Percentiles rank a stretch among this genome's conserved stretches.
Evolutionary conservation across 1,284 basidiomycete genomes (phyloP).

Genomic region (Tremellales sp.): DNA sequence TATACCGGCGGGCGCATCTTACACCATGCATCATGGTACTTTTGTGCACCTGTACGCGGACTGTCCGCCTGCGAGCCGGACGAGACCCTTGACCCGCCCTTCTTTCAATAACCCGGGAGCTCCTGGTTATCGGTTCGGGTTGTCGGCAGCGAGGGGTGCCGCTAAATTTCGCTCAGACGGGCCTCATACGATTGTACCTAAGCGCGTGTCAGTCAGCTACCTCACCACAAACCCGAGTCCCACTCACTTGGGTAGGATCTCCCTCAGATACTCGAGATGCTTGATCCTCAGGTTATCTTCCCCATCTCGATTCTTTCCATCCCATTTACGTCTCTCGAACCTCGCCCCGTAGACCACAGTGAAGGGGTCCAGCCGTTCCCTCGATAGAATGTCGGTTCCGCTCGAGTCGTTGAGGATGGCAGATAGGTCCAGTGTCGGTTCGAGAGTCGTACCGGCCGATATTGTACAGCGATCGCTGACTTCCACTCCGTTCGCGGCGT

Average conservation of each 20-base stretch:
- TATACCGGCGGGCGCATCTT: too few species aligned
- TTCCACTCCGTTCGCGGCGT: slow-evolving; percentile 71
- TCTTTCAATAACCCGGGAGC: too few species aligned
- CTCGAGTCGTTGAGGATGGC: not conserved
- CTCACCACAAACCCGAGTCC: not conserved
- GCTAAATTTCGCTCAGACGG: too few species aligned
- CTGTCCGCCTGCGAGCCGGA: too few species aligned
- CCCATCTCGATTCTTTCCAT: slow-evolving; percentile 75
- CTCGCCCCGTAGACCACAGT: slow-evolving; percentile 77
- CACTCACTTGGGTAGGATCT: slow-evolving; percentile 75
- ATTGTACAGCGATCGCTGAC: slow-evolving; percentile 76
- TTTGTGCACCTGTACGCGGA: too few species aligned
- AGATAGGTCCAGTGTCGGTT: not conserved
- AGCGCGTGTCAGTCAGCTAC: not conserved
- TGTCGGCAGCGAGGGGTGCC: too few species aligned
- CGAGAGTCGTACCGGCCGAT: slow-evolving; percentile 50
- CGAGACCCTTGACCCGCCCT: too few species aligned
- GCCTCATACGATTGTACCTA: slow-evolving; percentile 22
- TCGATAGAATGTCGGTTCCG: slow-evolving; percentile 26
- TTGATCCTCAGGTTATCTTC: slow-evolving; percentile 78
- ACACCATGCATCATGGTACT: too few species aligned
- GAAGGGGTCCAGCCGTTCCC: slow-evolving; percentile 74
- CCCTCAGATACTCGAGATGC: slow-evolving; percentile 82
- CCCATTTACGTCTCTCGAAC: slow-evolving; percentile 72
- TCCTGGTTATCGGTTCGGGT: too few species aligned